Conservation (phyloP, 768 basidiomycete genomes). For the Rhodocollybia butyracea region DNA sequence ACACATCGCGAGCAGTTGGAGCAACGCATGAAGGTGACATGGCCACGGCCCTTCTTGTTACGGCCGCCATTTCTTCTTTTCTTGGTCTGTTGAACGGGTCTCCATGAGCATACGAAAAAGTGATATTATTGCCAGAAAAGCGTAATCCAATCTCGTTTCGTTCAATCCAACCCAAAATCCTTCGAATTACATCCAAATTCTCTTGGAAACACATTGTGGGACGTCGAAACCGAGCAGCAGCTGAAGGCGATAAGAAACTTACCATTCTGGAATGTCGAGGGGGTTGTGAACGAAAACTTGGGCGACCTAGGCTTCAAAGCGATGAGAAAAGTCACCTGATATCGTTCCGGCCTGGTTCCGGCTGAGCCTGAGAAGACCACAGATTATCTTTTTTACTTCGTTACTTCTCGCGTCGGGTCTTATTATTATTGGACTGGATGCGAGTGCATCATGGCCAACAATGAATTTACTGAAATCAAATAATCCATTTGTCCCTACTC, state of each 20-base stretch:
- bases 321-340: no score
- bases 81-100: constrained; percentile 70
- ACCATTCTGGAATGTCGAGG: constrained; percentile 4
- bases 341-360: no score
- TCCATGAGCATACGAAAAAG: background rate
- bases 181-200: background rate
- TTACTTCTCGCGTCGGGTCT: no score
- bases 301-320: no score
- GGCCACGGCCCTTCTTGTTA: constrained; percentile 99
- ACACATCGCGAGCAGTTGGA: constrained; percentile 99
- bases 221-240: no score
- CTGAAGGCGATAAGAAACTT: background rate
- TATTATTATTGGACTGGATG: no score
- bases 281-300: background rate
- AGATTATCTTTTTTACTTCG: no score
- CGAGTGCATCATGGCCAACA: no score
- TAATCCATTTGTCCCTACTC: no score
- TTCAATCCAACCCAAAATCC: background rate
- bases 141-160: background rate
- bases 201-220: background rate
- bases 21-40: constrained; percentile 92
- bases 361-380: no score
- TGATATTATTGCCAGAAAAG: background rate
- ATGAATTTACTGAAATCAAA: no score
- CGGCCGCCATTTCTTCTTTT: constrained; percentile 99